Base-by-base conservation (phyloP, 1,139 yeast species). In the Yamadazyma taylorii region DNA sequence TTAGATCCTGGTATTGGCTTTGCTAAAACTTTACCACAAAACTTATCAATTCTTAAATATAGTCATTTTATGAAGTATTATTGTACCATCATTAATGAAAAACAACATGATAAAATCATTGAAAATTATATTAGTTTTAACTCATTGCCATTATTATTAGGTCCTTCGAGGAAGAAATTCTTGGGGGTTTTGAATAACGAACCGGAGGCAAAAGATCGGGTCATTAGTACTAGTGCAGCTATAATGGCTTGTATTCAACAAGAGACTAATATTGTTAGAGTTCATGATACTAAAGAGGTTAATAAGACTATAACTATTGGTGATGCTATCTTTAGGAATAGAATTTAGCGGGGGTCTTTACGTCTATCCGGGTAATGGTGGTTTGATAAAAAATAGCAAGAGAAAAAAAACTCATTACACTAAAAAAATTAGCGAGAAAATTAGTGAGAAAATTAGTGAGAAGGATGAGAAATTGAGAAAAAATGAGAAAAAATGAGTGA, bases 1-100 rank as follows among this genome's bases (percentile, higher is more conserved):
- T 56, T 89, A 10, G 99, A 92, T 58, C 98, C 99, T 0, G 98
- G 98, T 1, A 63, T 92, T 36, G 98, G 98, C 2, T 92, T 92
- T 63, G 97, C 97, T 15, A 92, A 92, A 57, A 73, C 72, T 37
- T 52, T 74, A 31, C 49, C 59, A 8, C 96, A 90, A 52, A 92
- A 90, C 56, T 51, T 90, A 31, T 71, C 74, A 10, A 51, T 89
- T 1, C 69, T 92, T 21, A 75, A 79, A 41, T 69, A 80, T 39
- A 72, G 85, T 3, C 71, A 80, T 4, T 46, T 61, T n/a, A 58
- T 85, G 52, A 80, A 81, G 53, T 60, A 66, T 26, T 82, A 79
- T 48, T 62, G 79, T 0, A 51, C 62, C 12, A 50, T 58, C 13
- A 42, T 51, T 3, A 51, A 60, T 41, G 40, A 53, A 36, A 32